Evolutionary conservation across 2,329 filamentous ascomycete genomes (phyloP), one percentile per base, ranked within the genome.

Genomic region (Aspergillus ruber): DNA sequence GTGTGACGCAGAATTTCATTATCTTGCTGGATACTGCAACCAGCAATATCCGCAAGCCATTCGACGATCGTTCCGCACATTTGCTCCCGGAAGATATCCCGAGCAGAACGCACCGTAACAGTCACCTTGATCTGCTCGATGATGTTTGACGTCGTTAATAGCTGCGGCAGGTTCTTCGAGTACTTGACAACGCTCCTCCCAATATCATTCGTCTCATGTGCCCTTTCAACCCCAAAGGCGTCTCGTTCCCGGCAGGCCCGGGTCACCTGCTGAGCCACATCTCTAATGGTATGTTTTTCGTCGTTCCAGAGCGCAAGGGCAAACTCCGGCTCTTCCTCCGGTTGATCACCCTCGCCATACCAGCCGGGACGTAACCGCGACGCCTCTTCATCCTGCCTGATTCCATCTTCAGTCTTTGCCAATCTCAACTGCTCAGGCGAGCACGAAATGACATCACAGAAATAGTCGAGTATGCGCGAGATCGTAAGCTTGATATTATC

Each of bases 21-120:
- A 61, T 98, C 89, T 27, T 82, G 76, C 1, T 88, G 89, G 42
- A 95, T 86, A 45, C 83, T 86, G 67, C 90, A 96, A 25, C 90
- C 90, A 6, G 90, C 82, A 59, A 98, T 94, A 67, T 98, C 94
- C 45, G 84, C 80, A 17, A 98, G 78, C 94, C 94, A 98, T 59
- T 96, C 90, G 46, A 98, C 86, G 51, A 98, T 91, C 13, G 90
- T 89, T n/a, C 88, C 90, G 59, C 90, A 96, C 94, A 98, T 98
- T 65, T 97, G 88, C 65, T 98, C 93, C 50, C 93, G 81, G 71
- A 97, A 98, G 0, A 90, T 97, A 69, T 98, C 93, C 57, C 94
- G 81, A 4, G 93, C 83, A 8, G 91, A 95, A 40, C 93, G 83
- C 51, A 98, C 90, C 0, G 93, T 98, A 43, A 96, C 89, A 0